Evolutionary conservation across 192 early-diverging fungal genomes (phyloP).

Genomic region (Gonapodya prolifera): DNA sequence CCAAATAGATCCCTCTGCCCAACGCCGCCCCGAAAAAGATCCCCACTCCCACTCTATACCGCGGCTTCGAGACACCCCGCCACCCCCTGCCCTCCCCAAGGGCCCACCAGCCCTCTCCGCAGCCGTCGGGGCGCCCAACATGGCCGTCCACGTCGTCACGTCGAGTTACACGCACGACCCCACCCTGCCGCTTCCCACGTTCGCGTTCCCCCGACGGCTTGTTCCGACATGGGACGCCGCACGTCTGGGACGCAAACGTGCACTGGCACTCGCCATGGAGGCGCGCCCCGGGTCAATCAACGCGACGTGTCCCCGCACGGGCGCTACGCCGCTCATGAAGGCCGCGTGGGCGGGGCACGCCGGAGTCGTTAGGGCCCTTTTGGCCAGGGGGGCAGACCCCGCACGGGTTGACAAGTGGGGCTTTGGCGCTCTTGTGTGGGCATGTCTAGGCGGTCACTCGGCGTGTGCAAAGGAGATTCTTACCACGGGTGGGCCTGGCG

Average conservation of each 20-base stretch:
- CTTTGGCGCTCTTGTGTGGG: not conserved
- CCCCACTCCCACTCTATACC: not conserved
- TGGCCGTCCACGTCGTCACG: not conserved
- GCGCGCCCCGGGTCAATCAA: not conserved
- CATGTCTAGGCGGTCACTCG: not conserved
- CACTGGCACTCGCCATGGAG: not conserved
- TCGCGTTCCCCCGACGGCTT: not conserved
- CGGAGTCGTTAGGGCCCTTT: not conserved
- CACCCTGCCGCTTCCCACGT: not conserved
- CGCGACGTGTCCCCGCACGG: not conserved
- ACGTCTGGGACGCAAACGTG: not conserved
- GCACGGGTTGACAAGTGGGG: not conserved
- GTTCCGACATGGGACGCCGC: not conserved
- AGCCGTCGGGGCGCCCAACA: not conserved
- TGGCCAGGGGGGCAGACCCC: not conserved
- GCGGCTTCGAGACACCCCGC: not conserved
- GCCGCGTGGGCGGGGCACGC: not conserved
- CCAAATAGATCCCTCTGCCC: too few species aligned
- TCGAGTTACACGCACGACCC: not conserved
- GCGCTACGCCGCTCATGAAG: not conserved
- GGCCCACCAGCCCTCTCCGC: not conserved
- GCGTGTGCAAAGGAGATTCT: not conserved
- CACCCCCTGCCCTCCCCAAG: not conserved
- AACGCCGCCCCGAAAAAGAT: too few species aligned
- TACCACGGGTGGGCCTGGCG: not conserved